These are phyloP conservation scores for Pouteria glomerata DNA, from an alignment of 148 eudicot species.

Conservation along the genomic window DNA sequence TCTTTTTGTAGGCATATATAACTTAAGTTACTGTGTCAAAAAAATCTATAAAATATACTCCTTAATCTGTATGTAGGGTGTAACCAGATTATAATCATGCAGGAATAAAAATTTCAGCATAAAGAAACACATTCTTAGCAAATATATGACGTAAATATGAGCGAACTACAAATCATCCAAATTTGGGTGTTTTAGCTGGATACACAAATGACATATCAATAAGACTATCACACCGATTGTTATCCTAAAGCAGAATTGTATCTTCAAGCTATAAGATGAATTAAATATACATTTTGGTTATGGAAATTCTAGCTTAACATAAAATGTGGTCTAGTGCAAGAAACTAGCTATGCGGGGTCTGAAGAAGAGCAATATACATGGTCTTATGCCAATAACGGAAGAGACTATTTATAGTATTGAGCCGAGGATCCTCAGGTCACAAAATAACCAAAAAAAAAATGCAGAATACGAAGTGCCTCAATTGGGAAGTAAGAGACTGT, in stretches of 20 bases:
- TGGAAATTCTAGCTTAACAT: no score
- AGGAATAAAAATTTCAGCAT: not conserved
- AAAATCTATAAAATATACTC: not conserved
- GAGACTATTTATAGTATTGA: no score
- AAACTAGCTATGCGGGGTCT: no score
- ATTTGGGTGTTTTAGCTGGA: not conserved
- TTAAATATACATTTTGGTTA: no score
- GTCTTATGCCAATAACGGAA: no score
- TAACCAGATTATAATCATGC: conserved; percentile 3
- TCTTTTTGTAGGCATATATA: not conserved
- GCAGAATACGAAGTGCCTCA: no score
- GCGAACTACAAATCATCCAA: not conserved
- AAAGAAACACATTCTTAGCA: not conserved
- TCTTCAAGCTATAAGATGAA: not conserved
- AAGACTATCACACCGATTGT: not conserved
- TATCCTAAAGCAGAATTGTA: not conserved
- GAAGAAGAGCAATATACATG: no score
- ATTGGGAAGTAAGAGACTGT: no score
- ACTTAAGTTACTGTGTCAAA: not conserved
- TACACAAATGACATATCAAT: not conserved
- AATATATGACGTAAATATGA: not conserved
- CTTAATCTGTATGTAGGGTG: not conserved
- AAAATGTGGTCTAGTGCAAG: no score
- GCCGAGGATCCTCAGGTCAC: no score
- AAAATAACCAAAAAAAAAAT: no score